phyloP scores from a whole-genome alignment of 2,329 filamentous ascomycete genomes.

The Aspergillus sp. region DNA sequence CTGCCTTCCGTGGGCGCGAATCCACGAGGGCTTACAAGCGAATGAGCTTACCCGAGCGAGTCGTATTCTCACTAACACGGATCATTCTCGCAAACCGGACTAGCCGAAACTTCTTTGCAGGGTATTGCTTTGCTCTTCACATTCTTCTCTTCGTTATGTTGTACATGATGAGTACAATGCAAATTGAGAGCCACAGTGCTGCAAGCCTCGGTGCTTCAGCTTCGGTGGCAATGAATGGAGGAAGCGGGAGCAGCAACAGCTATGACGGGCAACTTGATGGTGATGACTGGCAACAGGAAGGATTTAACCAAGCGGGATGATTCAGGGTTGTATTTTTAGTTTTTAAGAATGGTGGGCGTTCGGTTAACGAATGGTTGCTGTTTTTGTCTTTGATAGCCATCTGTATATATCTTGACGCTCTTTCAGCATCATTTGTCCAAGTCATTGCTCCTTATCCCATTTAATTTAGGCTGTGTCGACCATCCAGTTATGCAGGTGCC shows the following conservation, averaged over 20 bases:
- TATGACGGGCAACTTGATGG: conserved; percentile 37
- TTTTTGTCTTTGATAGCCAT: background rate
- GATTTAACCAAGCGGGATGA: conserved; percentile 44
- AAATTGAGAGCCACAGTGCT: conserved; percentile 63
- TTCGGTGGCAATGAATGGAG: conserved; percentile 35
- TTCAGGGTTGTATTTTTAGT: conserved; percentile 7
- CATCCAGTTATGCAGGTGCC: background rate
- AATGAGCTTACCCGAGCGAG: conserved; percentile 87
- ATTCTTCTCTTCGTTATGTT: conserved; percentile 82
- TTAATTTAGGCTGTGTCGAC: background rate
- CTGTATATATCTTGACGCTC: background rate
- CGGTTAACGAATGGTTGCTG: background rate
- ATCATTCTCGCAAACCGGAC: conserved; percentile 87
- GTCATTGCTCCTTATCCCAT: background rate
- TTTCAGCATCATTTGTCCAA: background rate
- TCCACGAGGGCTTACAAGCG: conserved; percentile 85
- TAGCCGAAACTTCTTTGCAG: conserved; percentile 90
- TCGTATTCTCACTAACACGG: conserved; percentile 85
- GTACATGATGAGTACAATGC: conserved; percentile 74
- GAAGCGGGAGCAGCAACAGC: conserved; percentile 22
- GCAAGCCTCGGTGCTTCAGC: conserved; percentile 49
- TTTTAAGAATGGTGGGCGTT: background rate
- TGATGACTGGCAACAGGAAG: conserved; percentile 65
- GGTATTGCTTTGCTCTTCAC: conserved; percentile 86
- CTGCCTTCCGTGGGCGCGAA: conserved; percentile 91